Evolutionary conservation across 805 yeast genomes (phyloP), one percentile per base, ranked within the genome.

Genomic region (Candida montana): DNA sequence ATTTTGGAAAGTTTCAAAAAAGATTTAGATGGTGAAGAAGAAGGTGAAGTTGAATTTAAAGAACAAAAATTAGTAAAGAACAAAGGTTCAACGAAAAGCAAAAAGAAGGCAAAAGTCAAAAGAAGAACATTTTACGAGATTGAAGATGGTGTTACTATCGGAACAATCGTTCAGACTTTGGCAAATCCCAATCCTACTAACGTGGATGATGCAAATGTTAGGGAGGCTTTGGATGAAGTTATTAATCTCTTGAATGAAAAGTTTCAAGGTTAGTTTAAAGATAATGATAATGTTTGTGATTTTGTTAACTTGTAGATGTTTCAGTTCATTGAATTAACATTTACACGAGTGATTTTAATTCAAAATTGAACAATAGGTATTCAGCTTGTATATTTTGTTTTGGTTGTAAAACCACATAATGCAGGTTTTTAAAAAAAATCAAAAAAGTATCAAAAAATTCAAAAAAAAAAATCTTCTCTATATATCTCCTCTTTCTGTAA

Each of bases 171-270:
- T 3, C 62, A 57, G 37, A 62, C 59, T 9, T 24, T 30, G 9
- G 46, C 47, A 18, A 54, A 37, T 15, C 58, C 55, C 15, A 50
- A 47, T 28, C 50, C 49, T n/a, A 69, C 71, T 33, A 53, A 62
- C 33, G 57, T 62, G 23, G 64, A 64, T 5, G 57, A 54, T 39
- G 68, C 33, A 10, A 29, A 31, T 17, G 43, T 59, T 18, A 67
- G 64, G 41, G 65, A 57, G 46, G 61, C 59, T 6, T 21, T 37
- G 46, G 58, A 71, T 65, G 38, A 54, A 47, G 49, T 68, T 13
- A 32, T 29, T 21, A 53, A 42, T 23, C 33, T 37, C 17, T 24
- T 24, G 27, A 12, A 21, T 24, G 26, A 31, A 11, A 13, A 29
- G 18, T 9, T 17, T 13, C 12, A 26, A 33, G 19, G 15, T 15